Evolutionary conservation across 1,139 yeast species (phyloP).

Genomic region (Geotrichum macrosporum): DNA sequence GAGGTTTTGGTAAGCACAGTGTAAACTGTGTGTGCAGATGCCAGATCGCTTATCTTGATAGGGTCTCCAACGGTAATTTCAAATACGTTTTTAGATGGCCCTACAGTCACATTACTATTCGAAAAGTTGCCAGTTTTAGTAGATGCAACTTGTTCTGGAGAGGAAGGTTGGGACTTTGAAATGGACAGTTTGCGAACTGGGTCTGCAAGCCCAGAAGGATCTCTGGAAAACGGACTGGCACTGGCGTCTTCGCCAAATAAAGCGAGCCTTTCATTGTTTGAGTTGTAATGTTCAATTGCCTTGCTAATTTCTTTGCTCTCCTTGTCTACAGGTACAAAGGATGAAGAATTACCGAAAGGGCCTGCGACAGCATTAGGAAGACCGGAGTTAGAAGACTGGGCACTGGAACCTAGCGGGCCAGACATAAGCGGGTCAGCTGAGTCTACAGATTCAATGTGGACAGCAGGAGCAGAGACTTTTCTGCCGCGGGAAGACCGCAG

Average conservation of each 20-base stretch:
- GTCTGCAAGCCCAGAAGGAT: neutral
- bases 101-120: too few species aligned
- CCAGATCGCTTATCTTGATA: constrained; percentile 81
- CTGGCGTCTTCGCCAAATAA: constrained; percentile 17
- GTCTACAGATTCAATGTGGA: constrained; percentile 16
- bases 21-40: constrained; percentile 86
- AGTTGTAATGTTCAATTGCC: constrained; percentile 19
- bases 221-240: neutral
- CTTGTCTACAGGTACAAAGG: constrained; percentile 2
- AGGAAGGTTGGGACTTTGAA: neutral
- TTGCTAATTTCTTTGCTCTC: constrained; percentile 13
- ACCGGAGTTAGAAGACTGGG: neutral
- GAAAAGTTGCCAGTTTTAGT: neutral
- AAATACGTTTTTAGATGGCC: constrained; percentile 34
- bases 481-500: constrained; percentile 16
- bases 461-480: constrained; percentile 6
- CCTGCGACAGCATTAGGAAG: neutral
- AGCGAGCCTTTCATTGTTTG: constrained; percentile 21
- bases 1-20: constrained; percentile 60
- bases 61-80: constrained; percentile 86
- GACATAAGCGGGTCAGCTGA: constrained; percentile 20
- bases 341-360: neutral
- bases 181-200: neutral
- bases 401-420: neutral
- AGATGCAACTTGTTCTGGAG: neutral